phyloP scores from a whole-genome alignment of 2,329 filamentous ascomycete species.

The Aspergillus neoniger region DNA sequence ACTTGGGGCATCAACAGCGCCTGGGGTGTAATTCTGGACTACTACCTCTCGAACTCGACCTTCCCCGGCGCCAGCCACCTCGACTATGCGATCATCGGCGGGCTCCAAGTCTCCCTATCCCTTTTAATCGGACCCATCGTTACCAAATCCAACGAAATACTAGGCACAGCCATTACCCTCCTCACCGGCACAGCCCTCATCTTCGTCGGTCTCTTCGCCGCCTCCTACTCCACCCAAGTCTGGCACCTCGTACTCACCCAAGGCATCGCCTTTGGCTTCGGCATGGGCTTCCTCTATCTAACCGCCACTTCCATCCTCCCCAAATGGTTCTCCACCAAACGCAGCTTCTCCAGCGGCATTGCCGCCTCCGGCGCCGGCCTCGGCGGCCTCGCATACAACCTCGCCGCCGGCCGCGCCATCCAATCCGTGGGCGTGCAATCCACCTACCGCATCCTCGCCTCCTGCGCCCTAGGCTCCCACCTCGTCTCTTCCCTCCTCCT shows the following conservation, averaged over 20 bases:
- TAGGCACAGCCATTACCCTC: background rate
- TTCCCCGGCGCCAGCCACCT: constrained; percentile 28
- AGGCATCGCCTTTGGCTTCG: constrained; percentile 27
- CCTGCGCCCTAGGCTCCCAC: constrained; percentile 26
- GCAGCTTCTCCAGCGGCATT: constrained; percentile 35
- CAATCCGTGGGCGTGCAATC: constrained; percentile 28
- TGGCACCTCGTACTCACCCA: constrained; percentile 29
- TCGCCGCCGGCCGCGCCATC: constrained; percentile 32
- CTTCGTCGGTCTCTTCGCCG: constrained; percentile 17
- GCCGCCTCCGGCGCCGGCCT: constrained; percentile 29
- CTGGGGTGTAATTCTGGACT: constrained; percentile 48
- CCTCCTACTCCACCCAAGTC: constrained; percentile 26
- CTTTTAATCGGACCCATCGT: constrained; percentile 28
- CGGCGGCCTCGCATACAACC: constrained; percentile 24
- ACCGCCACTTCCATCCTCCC: constrained; percentile 22
- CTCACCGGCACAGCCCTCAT: background rate
- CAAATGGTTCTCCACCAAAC: constrained; percentile 35
- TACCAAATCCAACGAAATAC: background rate
- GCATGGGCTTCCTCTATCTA: constrained; percentile 28
- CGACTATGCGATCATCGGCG: constrained; percentile 37
- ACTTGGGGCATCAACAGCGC: constrained; percentile 36
- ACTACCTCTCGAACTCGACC: constrained; percentile 40
- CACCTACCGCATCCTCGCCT: constrained; percentile 34
- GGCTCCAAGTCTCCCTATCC: constrained; percentile 28
- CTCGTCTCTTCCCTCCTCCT: constrained; percentile 28